These are phyloP conservation scores for Colletotrichum tamarilloi DNA, from an alignment of 2,329 filamentous ascomycete species.

Conservation along the genomic window DNA sequence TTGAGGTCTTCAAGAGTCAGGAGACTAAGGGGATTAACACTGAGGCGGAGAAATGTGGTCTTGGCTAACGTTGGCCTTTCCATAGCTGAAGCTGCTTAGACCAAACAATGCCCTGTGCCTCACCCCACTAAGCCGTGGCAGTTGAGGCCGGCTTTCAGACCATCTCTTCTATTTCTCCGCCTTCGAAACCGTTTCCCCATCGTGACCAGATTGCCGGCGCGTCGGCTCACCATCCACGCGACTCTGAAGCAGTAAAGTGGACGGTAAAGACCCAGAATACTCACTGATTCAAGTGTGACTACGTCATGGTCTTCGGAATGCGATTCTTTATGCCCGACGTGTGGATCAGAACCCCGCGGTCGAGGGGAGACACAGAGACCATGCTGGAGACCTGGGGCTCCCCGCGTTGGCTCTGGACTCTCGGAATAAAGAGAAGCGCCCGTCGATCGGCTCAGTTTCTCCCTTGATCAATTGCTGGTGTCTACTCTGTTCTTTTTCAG, in stretches of 20 bases:
- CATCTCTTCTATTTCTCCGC: constrained; percentile 25
- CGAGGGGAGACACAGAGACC: background rate
- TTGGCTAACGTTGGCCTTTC: background rate
- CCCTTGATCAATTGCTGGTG: background rate
- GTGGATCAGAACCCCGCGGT: constrained; percentile 26
- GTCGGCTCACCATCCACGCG: constrained; percentile 12
- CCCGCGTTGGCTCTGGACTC: background rate
- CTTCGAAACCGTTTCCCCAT: background rate
- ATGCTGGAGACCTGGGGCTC: constrained; percentile 12
- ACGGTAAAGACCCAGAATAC: background rate
- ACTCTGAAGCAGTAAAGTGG: constrained; percentile 4
- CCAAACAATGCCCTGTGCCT: background rate
- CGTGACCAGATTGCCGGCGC: background rate
- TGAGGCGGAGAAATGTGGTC: constrained; percentile 13
- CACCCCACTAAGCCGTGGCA: background rate
- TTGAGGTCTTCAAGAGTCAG: background rate
- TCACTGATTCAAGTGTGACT: background rate
- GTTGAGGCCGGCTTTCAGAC: background rate
- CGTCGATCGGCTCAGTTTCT: background rate
- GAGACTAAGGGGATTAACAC: background rate
- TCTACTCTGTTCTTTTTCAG: background rate
- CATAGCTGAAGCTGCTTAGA: background rate
- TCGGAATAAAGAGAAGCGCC: constrained; percentile 10
- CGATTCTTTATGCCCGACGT: background rate
- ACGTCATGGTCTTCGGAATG: constrained; percentile 20